These are phyloP conservation scores for Triadica sebifera DNA, from an alignment of 345 rosid genomes.

Conservation along the genomic window DNA sequence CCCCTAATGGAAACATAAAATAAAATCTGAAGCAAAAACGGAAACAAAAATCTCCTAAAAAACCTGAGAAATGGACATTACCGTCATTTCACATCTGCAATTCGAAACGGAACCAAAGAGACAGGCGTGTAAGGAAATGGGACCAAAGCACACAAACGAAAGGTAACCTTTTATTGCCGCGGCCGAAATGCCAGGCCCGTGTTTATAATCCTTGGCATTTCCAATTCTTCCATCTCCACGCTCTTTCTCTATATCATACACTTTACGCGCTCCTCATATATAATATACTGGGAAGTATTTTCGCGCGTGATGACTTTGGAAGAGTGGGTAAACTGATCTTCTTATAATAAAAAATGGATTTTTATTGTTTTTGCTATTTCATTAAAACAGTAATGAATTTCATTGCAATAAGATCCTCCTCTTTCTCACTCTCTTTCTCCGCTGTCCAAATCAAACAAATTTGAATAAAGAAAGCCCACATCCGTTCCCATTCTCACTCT, in stretches of 20 bases:
- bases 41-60: too few relatives aligned
- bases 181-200: not conserved
- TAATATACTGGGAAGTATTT: not conserved
- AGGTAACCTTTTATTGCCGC: not conserved
- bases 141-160: conserved; percentile 23
- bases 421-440: conserved; percentile 18
- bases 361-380: conserved; percentile 9
- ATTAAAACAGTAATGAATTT: conserved; percentile 18
- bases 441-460: conserved; percentile 31
- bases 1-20: too few relatives aligned
- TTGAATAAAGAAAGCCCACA: not conserved
- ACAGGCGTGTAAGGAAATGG: conserved; percentile 41
- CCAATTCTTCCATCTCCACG: not conserved
- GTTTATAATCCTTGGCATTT: not conserved
- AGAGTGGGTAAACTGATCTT: not conserved
- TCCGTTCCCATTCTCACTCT: not conserved
- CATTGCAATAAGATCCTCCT: conserved; percentile 10
- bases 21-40: too few relatives aligned
- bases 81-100: not conserved
- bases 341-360: not conserved
- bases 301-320: not conserved
- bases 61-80: too few relatives aligned
- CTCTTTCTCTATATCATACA: not conserved
- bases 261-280: not conserved
- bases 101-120: conserved; percentile 16